phyloP scores from a whole-genome alignment of 2,329 filamentous ascomycete genomes.

The Didymellaceae sp. region DNA sequence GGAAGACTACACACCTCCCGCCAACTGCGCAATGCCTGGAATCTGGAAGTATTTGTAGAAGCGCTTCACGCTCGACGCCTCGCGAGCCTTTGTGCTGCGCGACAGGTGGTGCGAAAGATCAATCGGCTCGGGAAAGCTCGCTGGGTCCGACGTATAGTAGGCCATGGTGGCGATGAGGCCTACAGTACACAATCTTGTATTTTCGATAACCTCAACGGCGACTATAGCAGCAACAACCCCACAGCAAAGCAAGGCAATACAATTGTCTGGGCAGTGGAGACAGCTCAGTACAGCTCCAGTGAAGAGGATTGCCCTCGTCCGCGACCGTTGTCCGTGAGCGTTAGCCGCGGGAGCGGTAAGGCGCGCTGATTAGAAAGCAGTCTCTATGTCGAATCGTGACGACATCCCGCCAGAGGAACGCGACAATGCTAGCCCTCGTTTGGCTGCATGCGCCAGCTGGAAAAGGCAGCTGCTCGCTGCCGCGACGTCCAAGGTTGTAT shows the following conservation, averaged over 20 bases:
- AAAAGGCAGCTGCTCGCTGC: conserved; percentile 10
- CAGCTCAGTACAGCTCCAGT: background rate
- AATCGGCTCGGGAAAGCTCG: conserved; percentile 59
- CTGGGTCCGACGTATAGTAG: conserved; percentile 32
- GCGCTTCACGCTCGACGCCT: conserved; percentile 72
- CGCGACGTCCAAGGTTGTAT: too few relatives aligned
- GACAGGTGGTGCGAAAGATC: conserved; percentile 84
- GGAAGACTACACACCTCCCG: conserved; percentile 58
- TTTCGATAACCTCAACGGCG: background rate
- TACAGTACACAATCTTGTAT: background rate
- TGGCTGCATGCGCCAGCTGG: conserved; percentile 6
- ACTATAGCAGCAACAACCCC: background rate
- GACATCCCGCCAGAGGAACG: conserved; percentile 19
- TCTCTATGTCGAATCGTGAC: conserved; percentile 21
- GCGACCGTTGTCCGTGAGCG: conserved; percentile 1
- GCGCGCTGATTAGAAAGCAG: conserved; percentile 32
- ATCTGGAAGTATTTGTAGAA: conserved; percentile 85
- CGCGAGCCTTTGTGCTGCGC: conserved; percentile 68
- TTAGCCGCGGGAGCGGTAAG: conserved; percentile 29
- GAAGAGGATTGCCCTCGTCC: conserved; percentile 5
- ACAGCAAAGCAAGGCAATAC: background rate
- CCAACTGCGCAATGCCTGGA: conserved; percentile 66
- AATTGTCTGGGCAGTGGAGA: background rate
- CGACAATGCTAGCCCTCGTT: conserved; percentile 20
- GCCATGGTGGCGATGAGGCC: conserved; percentile 28